Conservation (phyloP, 2,329 filamentous ascomycete genomes). For the Colletotrichum sp. region DNA sequence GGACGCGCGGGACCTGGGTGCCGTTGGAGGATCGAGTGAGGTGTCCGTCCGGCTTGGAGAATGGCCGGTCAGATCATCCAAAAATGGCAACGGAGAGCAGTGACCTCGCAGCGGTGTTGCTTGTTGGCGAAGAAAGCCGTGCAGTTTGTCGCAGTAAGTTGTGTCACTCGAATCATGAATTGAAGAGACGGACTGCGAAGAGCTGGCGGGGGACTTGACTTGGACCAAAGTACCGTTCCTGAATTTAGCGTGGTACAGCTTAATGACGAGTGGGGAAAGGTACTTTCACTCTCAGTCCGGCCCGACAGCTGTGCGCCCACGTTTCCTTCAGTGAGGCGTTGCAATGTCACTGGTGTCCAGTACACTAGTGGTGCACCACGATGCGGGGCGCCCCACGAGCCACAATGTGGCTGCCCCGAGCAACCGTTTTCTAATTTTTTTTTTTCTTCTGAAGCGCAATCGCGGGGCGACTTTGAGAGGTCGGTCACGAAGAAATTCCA, state of each 20-base stretch:
- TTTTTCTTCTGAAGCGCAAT: background rate
- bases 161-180: background rate
- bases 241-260: background rate
- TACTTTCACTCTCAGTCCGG: background rate
- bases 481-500: background rate
- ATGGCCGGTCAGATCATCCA: background rate
- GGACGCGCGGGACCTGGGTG: background rate
- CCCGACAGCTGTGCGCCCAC: background rate
- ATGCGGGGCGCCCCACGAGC: background rate
- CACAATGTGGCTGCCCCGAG: conserved; percentile 19
- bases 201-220: background rate
- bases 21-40: background rate
- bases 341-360: too few relatives aligned
- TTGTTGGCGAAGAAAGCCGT: background rate
- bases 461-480: background rate
- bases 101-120: background rate
- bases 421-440: conserved; percentile 11
- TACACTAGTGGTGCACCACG: background rate
- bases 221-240: background rate
- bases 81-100: background rate
- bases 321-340: background rate
- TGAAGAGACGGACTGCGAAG: background rate
- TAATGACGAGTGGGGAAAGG: background rate
- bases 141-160: background rate
- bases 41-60: conserved; percentile 1